These are phyloP conservation scores for Hymenoscyphus albidus DNA, from an alignment of 2,329 filamentous ascomycete species.

Conservation along the genomic window DNA sequence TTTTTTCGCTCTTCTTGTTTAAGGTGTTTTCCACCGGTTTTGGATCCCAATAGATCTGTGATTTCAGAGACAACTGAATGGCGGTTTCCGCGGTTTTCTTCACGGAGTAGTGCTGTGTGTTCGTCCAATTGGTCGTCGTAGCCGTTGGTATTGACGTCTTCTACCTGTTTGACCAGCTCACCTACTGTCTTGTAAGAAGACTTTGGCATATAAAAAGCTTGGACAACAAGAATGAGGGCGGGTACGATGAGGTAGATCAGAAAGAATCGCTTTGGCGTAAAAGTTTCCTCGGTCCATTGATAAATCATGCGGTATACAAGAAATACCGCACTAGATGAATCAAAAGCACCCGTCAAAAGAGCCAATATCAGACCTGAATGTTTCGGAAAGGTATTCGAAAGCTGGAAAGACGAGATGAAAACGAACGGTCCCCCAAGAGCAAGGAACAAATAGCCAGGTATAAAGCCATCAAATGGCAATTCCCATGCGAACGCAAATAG, in stretches of 20 bases:
- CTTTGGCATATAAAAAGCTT: slow-evolving; percentile 68
- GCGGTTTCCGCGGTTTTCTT: slow-evolving; percentile 46
- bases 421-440: slow-evolving; percentile 77
- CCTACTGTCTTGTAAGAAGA: slow-evolving; percentile 82
- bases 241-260: slow-evolving; percentile 69
- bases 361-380: slow-evolving; percentile 77
- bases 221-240: slow-evolving; percentile 58
- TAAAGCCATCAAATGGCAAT: slow-evolving; percentile 69
- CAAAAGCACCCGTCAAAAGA: slow-evolving; percentile 76
- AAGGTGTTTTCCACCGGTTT: slow-evolving; percentile 58
- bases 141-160: slow-evolving; percentile 43
- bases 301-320: slow-evolving; percentile 70
- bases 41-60: slow-evolving; percentile 66
- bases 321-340: slow-evolving; percentile 76
- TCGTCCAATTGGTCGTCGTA: slow-evolving; percentile 57
- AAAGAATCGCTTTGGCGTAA: slow-evolving; percentile 68
- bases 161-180: slow-evolving; percentile 72
- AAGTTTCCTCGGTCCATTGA: slow-evolving; percentile 51
- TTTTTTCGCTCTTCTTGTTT: slow-evolving; percentile 67
- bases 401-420: slow-evolving; percentile 79
- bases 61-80: slow-evolving; percentile 56
- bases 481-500: slow-evolving; percentile 65
- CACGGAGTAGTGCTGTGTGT: slow-evolving; percentile 34
- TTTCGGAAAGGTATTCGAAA: slow-evolving; percentile 77
- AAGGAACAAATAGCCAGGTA: slow-evolving; percentile 70